Conservation (phyloP, 2,329 filamentous ascomycete species). For the Xylariaceae sp. region DNA sequence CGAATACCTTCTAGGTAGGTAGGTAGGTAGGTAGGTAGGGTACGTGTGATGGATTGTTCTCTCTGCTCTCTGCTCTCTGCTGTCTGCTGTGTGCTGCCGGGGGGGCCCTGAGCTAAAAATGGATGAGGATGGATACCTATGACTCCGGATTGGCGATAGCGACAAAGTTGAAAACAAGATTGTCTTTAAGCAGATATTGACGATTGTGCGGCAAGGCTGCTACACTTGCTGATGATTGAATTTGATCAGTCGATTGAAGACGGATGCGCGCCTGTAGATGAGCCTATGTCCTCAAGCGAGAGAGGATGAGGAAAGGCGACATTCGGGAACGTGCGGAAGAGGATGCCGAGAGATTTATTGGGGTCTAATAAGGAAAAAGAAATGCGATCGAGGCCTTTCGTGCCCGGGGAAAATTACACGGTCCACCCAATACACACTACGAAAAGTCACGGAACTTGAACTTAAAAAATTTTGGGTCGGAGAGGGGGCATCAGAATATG, state of each 20-base stretch:
- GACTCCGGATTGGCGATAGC: no score
- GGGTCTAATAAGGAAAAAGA: conserved; percentile 2
- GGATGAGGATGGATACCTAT: no score
- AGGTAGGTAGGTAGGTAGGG: no score
- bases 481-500: no score
- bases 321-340: conserved; percentile 27
- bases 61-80: no score
- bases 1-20: no score
- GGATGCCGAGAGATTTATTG: conserved; percentile 18
- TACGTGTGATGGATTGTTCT: neutral
- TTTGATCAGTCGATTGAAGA: conserved; percentile 1
- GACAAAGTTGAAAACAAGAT: no score
- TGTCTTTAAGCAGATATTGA: no score
- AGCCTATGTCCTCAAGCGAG: neutral
- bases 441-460: conserved; percentile 12
- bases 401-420: conserved; percentile 19
- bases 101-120: no score
- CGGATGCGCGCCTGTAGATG: neutral
- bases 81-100: no score
- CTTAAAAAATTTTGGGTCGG: conserved; percentile 16
- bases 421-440: conserved; percentile 8
- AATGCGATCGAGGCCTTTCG: conserved; percentile 9
- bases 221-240: no score
- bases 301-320: conserved; percentile 1
- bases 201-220: no score